Base-by-base conservation (phyloP, 2,329 filamentous ascomycete species). In the Trichoderma pleuroti region DNA sequence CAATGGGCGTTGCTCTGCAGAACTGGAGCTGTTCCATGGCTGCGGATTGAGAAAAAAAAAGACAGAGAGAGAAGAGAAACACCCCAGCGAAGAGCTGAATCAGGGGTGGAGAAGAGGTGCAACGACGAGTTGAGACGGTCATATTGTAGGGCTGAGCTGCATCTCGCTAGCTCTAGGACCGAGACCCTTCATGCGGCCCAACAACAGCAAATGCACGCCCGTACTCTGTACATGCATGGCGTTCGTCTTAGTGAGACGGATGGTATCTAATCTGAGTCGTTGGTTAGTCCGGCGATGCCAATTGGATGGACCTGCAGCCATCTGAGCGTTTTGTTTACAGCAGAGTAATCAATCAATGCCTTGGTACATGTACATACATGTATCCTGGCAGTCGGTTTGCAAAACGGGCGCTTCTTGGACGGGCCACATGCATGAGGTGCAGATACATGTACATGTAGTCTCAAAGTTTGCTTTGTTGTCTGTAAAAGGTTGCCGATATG, bases 111-210 rank as follows among this genome's bases (percentile, higher is more conserved):
- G 56, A 52, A 52, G 5, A 30, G 54, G 42, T 36, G 54, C 66
- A 46, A 49, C 28, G 30, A 28, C 56, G 46, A 52, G 46, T 52
- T 52, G 49, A 39, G 32, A 36, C 65, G 28, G 14, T 42, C 3
- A 32, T 61, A 12, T 68, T 30, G 54, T 68, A 68, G 66, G 66
- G 66, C 66, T 68, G 66, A 68, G 56, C 66, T 68, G 66, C 56
- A 60, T 34, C 66, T 32, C 56, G 34, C 56, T 34, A 34, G 56
- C n/a, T 52, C 34, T n/a, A 64, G 66, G 39, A 60, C 26, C 21
- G 28, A 36, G 56, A 42, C 66, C 56, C 56, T 68, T 21, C 28
- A 68, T 68, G 66, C 56, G 66, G 12, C 66, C 65, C 36, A 12
- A 46, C 46, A 46, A 11, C 30, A 21, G 36, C 18, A 24, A 21